These are phyloP conservation scores for Coniochaeta hoffmannii DNA, from an alignment of 2,329 filamentous ascomycete species.

Conservation along the genomic window DNA sequence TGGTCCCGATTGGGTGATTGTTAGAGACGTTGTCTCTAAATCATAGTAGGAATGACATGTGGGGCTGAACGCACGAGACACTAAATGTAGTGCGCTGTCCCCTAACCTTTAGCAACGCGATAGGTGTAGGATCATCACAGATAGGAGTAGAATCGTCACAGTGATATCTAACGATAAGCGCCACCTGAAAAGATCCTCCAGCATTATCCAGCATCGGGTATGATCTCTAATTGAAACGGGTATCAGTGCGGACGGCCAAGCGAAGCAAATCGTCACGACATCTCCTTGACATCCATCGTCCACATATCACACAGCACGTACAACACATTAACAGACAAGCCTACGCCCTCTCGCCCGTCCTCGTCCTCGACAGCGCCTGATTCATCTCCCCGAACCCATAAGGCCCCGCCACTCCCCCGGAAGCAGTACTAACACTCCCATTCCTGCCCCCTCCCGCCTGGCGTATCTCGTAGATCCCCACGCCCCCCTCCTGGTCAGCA, in stretches of 20 bases:
- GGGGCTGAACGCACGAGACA: too few species aligned
- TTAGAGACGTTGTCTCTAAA: too few species aligned
- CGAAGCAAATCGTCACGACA: not conserved
- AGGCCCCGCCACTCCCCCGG: not conserved
- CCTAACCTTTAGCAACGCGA: too few species aligned
- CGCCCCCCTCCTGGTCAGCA: slow-evolving; percentile 24
- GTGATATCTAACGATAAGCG: too few species aligned
- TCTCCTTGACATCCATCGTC: not conserved
- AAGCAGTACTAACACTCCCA: not conserved
- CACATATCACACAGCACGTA: not conserved
- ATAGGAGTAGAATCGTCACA: too few species aligned
- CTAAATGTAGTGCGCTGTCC: too few species aligned
- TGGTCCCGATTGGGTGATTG: not conserved
- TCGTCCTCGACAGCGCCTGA: not conserved
- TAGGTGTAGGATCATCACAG: too few species aligned
- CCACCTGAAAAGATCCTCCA: too few species aligned
- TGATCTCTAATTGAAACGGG: not conserved
- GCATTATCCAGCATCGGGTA: not conserved
- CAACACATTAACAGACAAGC: not conserved
- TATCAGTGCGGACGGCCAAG: not conserved
- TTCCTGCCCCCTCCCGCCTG: slow-evolving; percentile 11
- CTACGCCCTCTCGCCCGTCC: not conserved
- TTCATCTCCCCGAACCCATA: not conserved
- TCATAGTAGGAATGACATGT: too few species aligned
- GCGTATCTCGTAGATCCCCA: slow-evolving; percentile 28